Evolutionary conservation across 108 stramenopile species (phyloP), one percentile per base, ranked within the genome.

Genomic region (Aurantiochytrium sp.): DNA sequence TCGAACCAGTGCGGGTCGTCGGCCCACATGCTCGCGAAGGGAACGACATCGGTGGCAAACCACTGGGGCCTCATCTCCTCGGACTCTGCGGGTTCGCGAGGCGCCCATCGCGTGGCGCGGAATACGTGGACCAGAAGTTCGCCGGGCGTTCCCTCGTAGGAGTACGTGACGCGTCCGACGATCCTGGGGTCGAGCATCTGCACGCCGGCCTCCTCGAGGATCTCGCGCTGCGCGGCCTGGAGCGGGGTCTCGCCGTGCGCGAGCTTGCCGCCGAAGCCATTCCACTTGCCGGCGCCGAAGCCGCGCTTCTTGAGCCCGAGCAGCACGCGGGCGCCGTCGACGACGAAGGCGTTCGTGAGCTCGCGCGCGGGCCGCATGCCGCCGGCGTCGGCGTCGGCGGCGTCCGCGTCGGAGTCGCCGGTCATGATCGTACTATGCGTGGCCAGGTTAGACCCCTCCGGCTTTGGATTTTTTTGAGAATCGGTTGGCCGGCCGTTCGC

Each of bases 281-380:
- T 91, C 42, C 36, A 91, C 55, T 89, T 89, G 68, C 87, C 85
- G 10, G n/a, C 32, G 30, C 91, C 91, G 53, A 91, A 89, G 10
- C 91, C 91, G 4, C 91, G 89, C 55, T 91, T 91, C 89, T 91
- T 91, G 73, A 91, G 85, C 5, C 89, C 89, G 42, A 89, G 89
- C 15, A 89, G 87, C 6, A 89, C 73, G 42, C 73, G 39, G 27
- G 10, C 73, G 50, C 73, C 73, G n/a, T 12, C 42, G 19, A 81
- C 73, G 10, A 81, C 73, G 45, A 81, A 81, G 24, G 42, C 73
- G 32, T 81, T 81, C 17, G 73, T 81, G 42, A 81, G 45, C 73
- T 81, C 73, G 10, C 32, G 73, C 73, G 45, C 39, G 45, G 73
- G 15, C 27, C 19, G 32, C 10, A 6, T 17, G 8, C 59, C 10